Evolutionary conservation across 208 protist genomes (phyloP).

Genomic region (Trypanosoma conorhini): DNA sequence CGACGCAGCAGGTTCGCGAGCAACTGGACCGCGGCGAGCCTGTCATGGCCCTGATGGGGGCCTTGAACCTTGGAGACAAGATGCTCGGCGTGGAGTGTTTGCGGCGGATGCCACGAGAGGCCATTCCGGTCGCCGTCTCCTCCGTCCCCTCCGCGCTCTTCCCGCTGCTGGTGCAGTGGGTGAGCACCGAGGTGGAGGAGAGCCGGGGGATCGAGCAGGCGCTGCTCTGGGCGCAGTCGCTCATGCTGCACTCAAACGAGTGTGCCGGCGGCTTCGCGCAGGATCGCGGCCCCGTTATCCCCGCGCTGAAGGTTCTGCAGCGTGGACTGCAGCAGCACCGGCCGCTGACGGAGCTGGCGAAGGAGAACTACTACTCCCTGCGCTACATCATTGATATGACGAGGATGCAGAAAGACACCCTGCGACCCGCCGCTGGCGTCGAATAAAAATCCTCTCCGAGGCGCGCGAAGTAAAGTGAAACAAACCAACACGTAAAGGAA

Average conservation of each 20-base stretch:
- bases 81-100: conserved; percentile 78
- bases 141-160: conserved; percentile 71
- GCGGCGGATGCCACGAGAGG: conserved; percentile 65
- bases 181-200: conserved; percentile 76
- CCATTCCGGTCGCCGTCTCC: conserved; percentile 83
- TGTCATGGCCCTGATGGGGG: conserved; percentile 78
- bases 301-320: conserved; percentile 71
- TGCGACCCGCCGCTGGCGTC: conserved; percentile 24
- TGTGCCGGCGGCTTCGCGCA: conserved; percentile 50
- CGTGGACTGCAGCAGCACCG: conserved; percentile 67
- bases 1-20: conserved; percentile 52
- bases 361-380: conserved; percentile 89
- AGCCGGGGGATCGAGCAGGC: conserved; percentile 68
- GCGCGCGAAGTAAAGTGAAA: background rate
- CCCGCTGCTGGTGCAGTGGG: conserved; percentile 71
- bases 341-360: conserved; percentile 59
- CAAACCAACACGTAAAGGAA: background rate
- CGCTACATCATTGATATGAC: conserved; percentile 82
- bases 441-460: background rate
- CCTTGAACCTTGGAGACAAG: conserved; percentile 79
- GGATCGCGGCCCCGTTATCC: conserved; percentile 41
- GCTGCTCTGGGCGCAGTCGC: conserved; percentile 83
- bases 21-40: conserved; percentile 55
- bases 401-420: conserved; percentile 52
- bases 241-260: conserved; percentile 80